Percentiles rank a stretch among this genome's conserved stretches.
Conservation (phyloP, 2,329 filamentous ascomycete species). For the Pestalotiopsis sp. region DNA sequence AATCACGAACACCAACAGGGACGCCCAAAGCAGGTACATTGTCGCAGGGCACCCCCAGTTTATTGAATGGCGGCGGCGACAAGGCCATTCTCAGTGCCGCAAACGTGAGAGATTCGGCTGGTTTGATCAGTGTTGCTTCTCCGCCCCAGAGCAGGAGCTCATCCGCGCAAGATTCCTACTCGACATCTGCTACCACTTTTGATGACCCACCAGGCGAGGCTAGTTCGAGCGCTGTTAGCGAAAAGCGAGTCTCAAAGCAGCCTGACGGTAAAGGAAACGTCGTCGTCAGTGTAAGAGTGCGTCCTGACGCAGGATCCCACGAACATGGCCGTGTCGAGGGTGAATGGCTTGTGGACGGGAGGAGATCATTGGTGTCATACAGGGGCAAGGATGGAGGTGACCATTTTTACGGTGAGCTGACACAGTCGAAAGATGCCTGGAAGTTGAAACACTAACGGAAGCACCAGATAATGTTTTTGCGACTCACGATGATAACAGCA, state of each 20-base stretch:
- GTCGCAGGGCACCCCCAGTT: constrained; percentile 64
- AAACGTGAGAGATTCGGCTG: constrained; percentile 71
- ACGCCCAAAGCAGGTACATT: constrained; percentile 57
- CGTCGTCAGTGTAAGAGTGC: constrained; percentile 89
- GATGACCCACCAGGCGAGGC: constrained; percentile 73
- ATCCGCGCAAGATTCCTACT: constrained; percentile 90
- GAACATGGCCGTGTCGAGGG: constrained; percentile 65
- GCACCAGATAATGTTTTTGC: constrained; percentile 90
- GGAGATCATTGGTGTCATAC: constrained; percentile 80
- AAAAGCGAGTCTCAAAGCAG: constrained; percentile 55
- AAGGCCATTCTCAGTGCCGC: constrained; percentile 69
- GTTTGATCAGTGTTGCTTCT: constrained; percentile 76
- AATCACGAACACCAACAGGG: constrained; percentile 51
- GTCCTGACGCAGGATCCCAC: constrained; percentile 75
- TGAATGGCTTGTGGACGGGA: constrained; percentile 91
- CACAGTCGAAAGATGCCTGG: not conserved
- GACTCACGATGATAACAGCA: constrained; percentile 89
- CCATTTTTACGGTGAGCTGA: constrained; percentile 79
- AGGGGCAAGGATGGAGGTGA: constrained; percentile 89
- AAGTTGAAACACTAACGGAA: constrained; percentile 18
- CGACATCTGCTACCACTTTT: constrained; percentile 85
- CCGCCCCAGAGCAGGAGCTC: constrained; percentile 89
- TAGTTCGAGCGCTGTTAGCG: constrained; percentile 37
- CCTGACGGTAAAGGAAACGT: constrained; percentile 89
- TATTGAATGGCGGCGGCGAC: constrained; percentile 79